These are phyloP conservation scores for Auricularia sp. DNA, from an alignment of 768 basidiomycete genomes.

Conservation along the genomic window DNA sequence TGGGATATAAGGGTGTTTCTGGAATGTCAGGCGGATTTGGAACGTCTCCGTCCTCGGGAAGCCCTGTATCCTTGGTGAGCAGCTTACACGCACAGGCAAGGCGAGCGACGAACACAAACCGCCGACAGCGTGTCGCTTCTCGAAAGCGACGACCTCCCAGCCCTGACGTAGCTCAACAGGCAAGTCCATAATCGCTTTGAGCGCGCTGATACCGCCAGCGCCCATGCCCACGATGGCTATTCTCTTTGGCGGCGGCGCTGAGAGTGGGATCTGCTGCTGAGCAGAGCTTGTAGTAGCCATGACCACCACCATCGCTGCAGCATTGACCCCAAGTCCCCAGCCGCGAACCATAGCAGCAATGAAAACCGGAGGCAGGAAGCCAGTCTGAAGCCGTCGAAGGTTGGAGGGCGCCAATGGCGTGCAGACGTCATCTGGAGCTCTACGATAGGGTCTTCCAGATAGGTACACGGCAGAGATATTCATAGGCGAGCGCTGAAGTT, in stretches of 20 bases:
- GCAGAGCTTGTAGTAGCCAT: not conserved
- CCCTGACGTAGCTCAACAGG: slow-evolving; percentile 26
- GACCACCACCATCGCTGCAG: not conserved
- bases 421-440: too few relatives aligned
- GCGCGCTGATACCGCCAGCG: slow-evolving; percentile 43
- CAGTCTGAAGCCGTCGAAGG: too few relatives aligned
- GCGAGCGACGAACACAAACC: slow-evolving; percentile 36
- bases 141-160: slow-evolving; percentile 45
- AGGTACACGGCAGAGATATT: too few relatives aligned
- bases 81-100: not conserved
- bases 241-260: not conserved
- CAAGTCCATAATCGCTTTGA: slow-evolving; percentile 42
- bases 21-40: slow-evolving; percentile 37
- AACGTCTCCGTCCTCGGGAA: slow-evolving; percentile 21
- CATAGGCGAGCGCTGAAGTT: too few relatives aligned
- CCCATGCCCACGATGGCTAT: slow-evolving; percentile 50
- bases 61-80: slow-evolving; percentile 15
- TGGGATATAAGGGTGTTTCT: slow-evolving; percentile 45
- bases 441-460: too few relatives aligned
- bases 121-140: slow-evolving; percentile 43
- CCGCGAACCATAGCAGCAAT: too few relatives aligned
- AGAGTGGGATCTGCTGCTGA: not conserved
- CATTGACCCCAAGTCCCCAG: too few relatives aligned
- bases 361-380: too few relatives aligned
- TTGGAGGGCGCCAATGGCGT: too few relatives aligned